These are phyloP conservation scores for Elsinoe arachidis DNA, from an alignment of 2,329 filamentous ascomycete species.

Conservation along the genomic window DNA sequence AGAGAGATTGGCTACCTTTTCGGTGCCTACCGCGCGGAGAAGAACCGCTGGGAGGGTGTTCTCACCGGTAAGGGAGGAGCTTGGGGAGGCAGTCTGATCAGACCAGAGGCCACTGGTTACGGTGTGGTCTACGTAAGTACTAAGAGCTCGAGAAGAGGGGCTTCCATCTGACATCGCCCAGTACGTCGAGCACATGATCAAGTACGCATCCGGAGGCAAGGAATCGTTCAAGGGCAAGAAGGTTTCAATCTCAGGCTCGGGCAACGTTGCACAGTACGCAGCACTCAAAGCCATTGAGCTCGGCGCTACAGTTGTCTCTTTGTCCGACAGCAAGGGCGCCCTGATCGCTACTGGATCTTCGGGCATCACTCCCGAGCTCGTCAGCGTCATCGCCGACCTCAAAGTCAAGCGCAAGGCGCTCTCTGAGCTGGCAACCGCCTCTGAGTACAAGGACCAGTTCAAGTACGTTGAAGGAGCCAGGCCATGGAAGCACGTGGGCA, in stretches of 20 bases:
- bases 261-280: slow-evolving; percentile 96
- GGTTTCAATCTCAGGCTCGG: slow-evolving; percentile 91
- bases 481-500: slow-evolving; percentile 83
- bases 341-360: slow-evolving; percentile 64
- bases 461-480: slow-evolving; percentile 80
- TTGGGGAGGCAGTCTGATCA: slow-evolving; percentile 91
- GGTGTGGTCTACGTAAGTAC: slow-evolving; percentile 74
- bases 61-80: slow-evolving; percentile 88
- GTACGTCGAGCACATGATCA: slow-evolving; percentile 92
- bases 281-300: slow-evolving; percentile 95
- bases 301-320: slow-evolving; percentile 81
- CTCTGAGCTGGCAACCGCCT: slow-evolving; percentile 55
- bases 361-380: slow-evolving; percentile 69
- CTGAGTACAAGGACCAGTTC: slow-evolving; percentile 55
- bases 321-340: slow-evolving; percentile 84
- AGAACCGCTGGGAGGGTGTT: slow-evolving; percentile 90
- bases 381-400: slow-evolving; percentile 69
- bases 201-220: slow-evolving; percentile 67
- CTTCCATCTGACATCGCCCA: slow-evolving; percentile 21
- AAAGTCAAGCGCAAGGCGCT: slow-evolving; percentile 83
- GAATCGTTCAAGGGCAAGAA: slow-evolving; percentile 84
- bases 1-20: slow-evolving; percentile 95
- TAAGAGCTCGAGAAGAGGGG: neutral
- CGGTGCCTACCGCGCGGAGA: slow-evolving; percentile 80
- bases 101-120: slow-evolving; percentile 93